These are phyloP conservation scores for Hydrangea macrophylla DNA, from an alignment of 148 eudicot species.

Conservation along the genomic window DNA sequence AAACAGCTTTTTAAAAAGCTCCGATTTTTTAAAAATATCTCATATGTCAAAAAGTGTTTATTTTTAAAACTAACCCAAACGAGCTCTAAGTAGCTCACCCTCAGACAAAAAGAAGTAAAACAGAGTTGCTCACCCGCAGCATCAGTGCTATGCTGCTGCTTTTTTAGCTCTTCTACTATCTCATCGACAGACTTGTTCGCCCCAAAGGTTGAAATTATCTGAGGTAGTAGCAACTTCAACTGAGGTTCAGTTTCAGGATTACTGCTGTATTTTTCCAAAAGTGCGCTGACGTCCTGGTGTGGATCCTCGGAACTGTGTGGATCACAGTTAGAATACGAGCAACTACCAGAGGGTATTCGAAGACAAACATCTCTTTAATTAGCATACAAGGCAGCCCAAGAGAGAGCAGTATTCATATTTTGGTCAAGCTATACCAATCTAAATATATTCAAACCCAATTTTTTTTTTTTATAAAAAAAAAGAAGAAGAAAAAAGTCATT, in stretches of 20 bases:
- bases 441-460: background rate
- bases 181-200: slow-evolving; percentile 57
- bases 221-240: slow-evolving; percentile 67
- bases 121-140: slow-evolving; percentile 39
- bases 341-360: background rate
- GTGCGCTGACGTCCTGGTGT: slow-evolving; percentile 44
- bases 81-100: too few species aligned
- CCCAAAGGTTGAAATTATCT: slow-evolving; percentile 63
- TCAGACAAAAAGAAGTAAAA: too few species aligned
- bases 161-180: slow-evolving; percentile 58
- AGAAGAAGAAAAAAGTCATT: too few species aligned
- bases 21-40: too few species aligned
- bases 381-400: background rate
- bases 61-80: too few species aligned
- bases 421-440: background rate
- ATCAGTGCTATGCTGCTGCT: slow-evolving; percentile 59
- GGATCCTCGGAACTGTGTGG: slow-evolving; percentile 68
- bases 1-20: too few species aligned
- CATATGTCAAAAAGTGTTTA: too few species aligned
- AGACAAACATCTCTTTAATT: background rate
- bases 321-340: background rate
- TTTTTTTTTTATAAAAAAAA: too few species aligned
- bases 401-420: too few species aligned
- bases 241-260: slow-evolving; percentile 66
- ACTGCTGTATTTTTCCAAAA: slow-evolving; percentile 54